phyloP scores from a whole-genome alignment of 768 basidiomycete genomes.

The Symmetrospora coprosmae region DNA sequence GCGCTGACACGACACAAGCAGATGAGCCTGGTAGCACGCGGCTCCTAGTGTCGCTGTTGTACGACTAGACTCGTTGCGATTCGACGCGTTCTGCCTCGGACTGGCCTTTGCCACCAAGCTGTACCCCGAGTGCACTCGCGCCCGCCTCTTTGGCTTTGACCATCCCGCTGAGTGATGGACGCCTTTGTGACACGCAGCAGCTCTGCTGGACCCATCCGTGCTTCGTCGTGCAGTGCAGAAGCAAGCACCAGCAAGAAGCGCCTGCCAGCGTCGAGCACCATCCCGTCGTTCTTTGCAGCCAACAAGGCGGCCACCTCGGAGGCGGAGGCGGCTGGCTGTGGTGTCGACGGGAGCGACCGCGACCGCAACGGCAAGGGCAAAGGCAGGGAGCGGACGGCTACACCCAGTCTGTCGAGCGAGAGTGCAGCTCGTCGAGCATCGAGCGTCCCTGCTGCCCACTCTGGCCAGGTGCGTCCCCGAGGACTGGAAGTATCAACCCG shows the following conservation, averaged over 20 bases:
- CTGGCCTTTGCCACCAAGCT: too few relatives aligned
- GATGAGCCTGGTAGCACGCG: too few relatives aligned
- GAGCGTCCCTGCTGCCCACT: slow-evolving; percentile 2
- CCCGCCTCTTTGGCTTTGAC: too few relatives aligned
- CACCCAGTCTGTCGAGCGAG: background rate
- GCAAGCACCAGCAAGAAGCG: background rate
- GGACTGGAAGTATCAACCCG: too few relatives aligned
- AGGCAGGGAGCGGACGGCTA: background rate
- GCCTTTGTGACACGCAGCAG: slow-evolving; percentile 4
- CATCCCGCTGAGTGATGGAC: too few relatives aligned
- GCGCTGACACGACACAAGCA: too few relatives aligned
- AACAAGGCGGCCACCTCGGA: background rate
- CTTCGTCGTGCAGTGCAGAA: too few relatives aligned
- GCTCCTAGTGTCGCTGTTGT: too few relatives aligned
- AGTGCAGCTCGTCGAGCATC: background rate
- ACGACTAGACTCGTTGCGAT: too few relatives aligned
- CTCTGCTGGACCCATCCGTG: slow-evolving; percentile 4
- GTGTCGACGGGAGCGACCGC: background rate
- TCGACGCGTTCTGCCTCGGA: too few relatives aligned
- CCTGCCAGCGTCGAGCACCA: background rate
- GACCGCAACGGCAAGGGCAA: background rate
- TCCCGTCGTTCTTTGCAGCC: slow-evolving; percentile 13
- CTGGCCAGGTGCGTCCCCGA: background rate
- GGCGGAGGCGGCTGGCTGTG: background rate
- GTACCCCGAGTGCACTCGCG: too few relatives aligned